Conservation (phyloP, 495 filamentous ascomycete species). For the Aspergillus nanangensis region DNA sequence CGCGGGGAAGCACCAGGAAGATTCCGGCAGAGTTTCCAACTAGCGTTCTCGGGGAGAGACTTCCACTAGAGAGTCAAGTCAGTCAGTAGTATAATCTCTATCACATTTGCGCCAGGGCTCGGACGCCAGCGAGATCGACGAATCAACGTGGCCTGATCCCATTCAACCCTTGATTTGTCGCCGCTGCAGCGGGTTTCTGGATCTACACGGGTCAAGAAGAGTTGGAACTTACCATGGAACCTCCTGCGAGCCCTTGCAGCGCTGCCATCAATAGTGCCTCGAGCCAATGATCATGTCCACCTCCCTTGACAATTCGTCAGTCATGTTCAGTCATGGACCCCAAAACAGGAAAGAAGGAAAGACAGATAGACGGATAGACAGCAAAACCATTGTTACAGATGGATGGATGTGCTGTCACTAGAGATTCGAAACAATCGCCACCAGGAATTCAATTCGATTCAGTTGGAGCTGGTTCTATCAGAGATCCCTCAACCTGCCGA, state of each 20-base stretch:
- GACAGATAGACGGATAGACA: neutral
- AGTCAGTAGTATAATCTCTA: too few relatives aligned
- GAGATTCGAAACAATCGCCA: too few relatives aligned
- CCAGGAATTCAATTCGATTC: too few relatives aligned
- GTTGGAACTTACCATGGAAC: too few relatives aligned
- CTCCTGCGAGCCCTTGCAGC: constrained; percentile 33
- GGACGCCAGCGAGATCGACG: constrained; percentile 28
- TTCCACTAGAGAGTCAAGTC: too few relatives aligned
- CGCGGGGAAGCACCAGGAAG: constrained; percentile 17
- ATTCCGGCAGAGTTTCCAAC: constrained; percentile 24
- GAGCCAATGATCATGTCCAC: constrained; percentile 16
- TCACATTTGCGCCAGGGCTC: constrained; percentile 33
- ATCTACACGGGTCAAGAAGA: constrained; percentile 34
- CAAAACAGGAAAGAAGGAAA: neutral
- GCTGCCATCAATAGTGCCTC: constrained; percentile 31
- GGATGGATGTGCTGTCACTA: too few relatives aligned
- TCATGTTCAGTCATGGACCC: too few relatives aligned
- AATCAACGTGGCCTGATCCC: constrained; percentile 26
- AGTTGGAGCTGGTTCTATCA: too few relatives aligned
- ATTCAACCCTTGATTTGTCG: constrained; percentile 39
- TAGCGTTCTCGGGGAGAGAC: too few relatives aligned
- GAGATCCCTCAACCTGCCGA: too few relatives aligned
- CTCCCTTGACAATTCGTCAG: too few relatives aligned
- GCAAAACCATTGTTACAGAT: too few relatives aligned
- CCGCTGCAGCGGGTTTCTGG: constrained; percentile 25